These are phyloP conservation scores for Plantago major DNA, from an alignment of 257 asterid genomes.

Conservation along the genomic window DNA sequence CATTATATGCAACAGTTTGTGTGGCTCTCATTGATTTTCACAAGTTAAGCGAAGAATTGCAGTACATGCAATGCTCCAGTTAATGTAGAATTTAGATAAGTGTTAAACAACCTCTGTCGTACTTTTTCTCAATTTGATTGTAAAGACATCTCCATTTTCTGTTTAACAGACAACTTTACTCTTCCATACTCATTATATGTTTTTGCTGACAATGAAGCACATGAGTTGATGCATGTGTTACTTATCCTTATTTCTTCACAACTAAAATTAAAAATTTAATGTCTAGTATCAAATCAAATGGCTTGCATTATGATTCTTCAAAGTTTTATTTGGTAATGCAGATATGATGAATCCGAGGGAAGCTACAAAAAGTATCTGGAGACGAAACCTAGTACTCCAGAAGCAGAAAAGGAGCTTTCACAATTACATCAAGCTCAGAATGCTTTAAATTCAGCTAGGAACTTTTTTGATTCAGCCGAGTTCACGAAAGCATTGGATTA, in stretches of 20 bases:
- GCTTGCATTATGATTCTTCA: conserved; percentile 30
- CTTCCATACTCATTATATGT: too few species aligned
- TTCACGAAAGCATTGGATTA: conserved; percentile 62
- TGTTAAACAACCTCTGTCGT: conserved; percentile 6
- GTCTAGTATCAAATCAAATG: too few species aligned
- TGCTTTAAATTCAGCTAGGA: conserved; percentile 64
- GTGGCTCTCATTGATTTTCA: neutral
- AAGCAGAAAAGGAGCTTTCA: conserved; percentile 84
- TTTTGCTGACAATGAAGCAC: too few species aligned
- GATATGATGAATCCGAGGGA: conserved; percentile 80
- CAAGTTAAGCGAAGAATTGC: neutral
- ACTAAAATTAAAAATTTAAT: too few species aligned
- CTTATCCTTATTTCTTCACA: too few species aligned
- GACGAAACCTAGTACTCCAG: conserved; percentile 68
- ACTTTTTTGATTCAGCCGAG: conserved; percentile 64
- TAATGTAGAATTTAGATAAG: conserved; percentile 1
- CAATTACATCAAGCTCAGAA: conserved; percentile 69
- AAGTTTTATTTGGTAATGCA: conserved; percentile 57
- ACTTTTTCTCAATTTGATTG: neutral
- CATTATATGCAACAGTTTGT: neutral
- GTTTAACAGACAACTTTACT: too few species aligned
- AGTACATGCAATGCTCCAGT: neutral
- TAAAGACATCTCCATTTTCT: too few species aligned
- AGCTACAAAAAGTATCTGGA: conserved; percentile 73
- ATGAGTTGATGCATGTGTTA: too few species aligned